phyloP scores from a whole-genome alignment of 1,284 basidiomycete species.

The Cutaneotrichosporon curvatum region DNA sequence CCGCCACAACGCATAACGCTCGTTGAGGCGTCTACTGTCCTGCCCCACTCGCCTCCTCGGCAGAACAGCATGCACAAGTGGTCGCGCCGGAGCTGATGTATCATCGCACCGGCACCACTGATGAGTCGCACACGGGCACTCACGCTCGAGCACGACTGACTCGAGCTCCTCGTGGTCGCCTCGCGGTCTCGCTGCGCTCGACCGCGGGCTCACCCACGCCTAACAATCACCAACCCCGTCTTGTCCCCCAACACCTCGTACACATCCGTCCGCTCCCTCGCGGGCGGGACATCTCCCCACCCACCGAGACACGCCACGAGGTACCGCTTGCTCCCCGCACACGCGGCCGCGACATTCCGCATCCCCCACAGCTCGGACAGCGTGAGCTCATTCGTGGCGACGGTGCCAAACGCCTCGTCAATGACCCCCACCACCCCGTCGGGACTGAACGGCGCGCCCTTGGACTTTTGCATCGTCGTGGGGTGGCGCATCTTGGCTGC shows the following conservation, averaged over 20 bases:
- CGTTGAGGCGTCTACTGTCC: too few relatives aligned
- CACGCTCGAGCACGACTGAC: too few relatives aligned
- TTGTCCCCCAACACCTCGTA: slow-evolving; percentile 2
- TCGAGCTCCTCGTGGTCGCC: too few relatives aligned
- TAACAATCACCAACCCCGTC: slow-evolving; percentile 9
- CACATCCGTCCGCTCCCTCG: background rate
- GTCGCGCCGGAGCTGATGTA: too few relatives aligned
- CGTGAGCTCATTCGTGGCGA: slow-evolving; percentile 48
- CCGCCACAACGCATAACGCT: too few relatives aligned
- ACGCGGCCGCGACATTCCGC: slow-evolving; percentile 53
- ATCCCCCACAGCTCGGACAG: slow-evolving; percentile 67
- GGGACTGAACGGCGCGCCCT: slow-evolving; percentile 44
- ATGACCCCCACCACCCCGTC: slow-evolving; percentile 54
- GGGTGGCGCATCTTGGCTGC: slow-evolving; percentile 53
- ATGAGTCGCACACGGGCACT: too few relatives aligned
- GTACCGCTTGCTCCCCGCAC: slow-evolving; percentile 53
- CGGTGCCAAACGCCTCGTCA: slow-evolving; percentile 52
- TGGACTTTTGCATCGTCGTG: slow-evolving; percentile 19
- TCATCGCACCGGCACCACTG: too few relatives aligned
- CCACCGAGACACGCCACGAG: slow-evolving; percentile 41
- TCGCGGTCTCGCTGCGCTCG: too few relatives aligned
- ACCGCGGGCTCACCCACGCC: too few relatives aligned
- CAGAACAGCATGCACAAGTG: too few relatives aligned
- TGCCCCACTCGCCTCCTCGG: too few relatives aligned
- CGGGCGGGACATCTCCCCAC: slow-evolving; percentile 32